These are phyloP conservation scores for Elsinoe batatas DNA, from an alignment of 2,329 filamentous ascomycete species.

Conservation along the genomic window DNA sequence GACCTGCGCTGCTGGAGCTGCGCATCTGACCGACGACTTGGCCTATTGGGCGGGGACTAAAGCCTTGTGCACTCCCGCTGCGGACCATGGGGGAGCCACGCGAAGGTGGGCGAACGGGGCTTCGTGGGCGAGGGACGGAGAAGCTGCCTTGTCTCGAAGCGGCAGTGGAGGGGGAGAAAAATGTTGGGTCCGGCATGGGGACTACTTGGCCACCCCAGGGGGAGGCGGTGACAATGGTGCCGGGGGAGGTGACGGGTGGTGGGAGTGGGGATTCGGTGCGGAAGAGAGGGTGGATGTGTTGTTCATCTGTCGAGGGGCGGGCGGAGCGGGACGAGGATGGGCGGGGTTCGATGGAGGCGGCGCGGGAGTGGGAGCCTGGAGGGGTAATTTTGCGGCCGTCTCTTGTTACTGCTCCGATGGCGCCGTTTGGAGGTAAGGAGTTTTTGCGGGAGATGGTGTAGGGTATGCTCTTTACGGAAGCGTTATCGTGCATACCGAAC, in stretches of 20 bases:
- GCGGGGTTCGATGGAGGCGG: slow-evolving; percentile 4
- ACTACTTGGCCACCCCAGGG: slow-evolving; percentile 59
- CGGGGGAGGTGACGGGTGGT: slow-evolving; percentile 53
- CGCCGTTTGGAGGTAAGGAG: slow-evolving; percentile 1
- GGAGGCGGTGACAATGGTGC: slow-evolving; percentile 61
- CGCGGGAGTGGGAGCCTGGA: neutral
- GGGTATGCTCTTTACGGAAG: neutral
- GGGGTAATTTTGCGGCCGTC: slow-evolving; percentile 13
- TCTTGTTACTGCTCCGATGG: slow-evolving; percentile 1
- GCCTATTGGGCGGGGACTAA: neutral
- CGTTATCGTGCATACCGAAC: slow-evolving; percentile 16
- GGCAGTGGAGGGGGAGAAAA: neutral
- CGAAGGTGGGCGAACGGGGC: neutral
- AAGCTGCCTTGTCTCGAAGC: neutral
- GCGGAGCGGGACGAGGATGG: slow-evolving; percentile 18
- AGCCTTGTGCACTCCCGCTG: slow-evolving; percentile 1
- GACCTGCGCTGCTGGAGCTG: neutral
- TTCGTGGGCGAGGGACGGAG: neutral
- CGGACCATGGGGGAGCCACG: neutral
- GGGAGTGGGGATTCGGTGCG: slow-evolving; percentile 60
- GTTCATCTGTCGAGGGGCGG: slow-evolving; percentile 39
- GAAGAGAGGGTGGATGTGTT: slow-evolving; percentile 70
- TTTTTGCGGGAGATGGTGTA: slow-evolving; percentile 1
- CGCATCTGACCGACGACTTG: neutral
- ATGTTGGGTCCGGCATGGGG: neutral